Base-by-base conservation (phyloP, 768 basidiomycete species). In the Ramaria rubella region DNA sequence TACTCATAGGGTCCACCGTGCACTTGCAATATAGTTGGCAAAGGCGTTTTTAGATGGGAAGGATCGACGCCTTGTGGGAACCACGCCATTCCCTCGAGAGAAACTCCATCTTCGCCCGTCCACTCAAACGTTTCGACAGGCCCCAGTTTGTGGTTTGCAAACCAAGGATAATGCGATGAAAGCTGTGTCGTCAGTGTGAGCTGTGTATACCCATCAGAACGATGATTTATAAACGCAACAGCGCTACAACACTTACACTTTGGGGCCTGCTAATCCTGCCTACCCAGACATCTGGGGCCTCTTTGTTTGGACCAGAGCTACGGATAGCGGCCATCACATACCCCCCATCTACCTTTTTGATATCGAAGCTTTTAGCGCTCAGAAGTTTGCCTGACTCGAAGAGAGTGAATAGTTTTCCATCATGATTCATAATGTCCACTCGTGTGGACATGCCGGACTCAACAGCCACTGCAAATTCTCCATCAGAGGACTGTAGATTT, bases 1-100 rank as follows among this genome's bases (percentile, higher is more conserved):
- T 46, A 58, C 57, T 8, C 31, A 38, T 60, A 60, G 8, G 59
- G 59, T 19, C 59, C 59, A 14, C 56, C 59, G 45, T 60, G 59
- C 5, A 57, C 45, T 26, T 43, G 31, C 23, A 60, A 34, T 36
- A 60, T 40, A 5, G 59, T 52, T 33, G 59, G 59, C 36, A 60
- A 33, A 19, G 55, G 49, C 24, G 30, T 51, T 40, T 51, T 49
- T 31, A 51, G 36, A 12, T 34, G 49, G 5, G 26, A 57, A 9
- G 48, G 34, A 49, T 57, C 45, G 29, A 52, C 51, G 19, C 24
- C 45, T 31, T 51, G 27, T 15, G 52, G 60, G 24, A 53, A 58
- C 30, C 44, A 58, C 17, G 52, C 49, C 14, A 60, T 1, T 4
- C 60, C 60, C 6, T 60, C 46, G 23, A 60, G 33, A n/a, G 51